Percentiles rank a stretch among this genome's conserved stretches.
Conservation (phyloP, 2,329 filamentous ascomycete species). For the Penicillium sp. region DNA sequence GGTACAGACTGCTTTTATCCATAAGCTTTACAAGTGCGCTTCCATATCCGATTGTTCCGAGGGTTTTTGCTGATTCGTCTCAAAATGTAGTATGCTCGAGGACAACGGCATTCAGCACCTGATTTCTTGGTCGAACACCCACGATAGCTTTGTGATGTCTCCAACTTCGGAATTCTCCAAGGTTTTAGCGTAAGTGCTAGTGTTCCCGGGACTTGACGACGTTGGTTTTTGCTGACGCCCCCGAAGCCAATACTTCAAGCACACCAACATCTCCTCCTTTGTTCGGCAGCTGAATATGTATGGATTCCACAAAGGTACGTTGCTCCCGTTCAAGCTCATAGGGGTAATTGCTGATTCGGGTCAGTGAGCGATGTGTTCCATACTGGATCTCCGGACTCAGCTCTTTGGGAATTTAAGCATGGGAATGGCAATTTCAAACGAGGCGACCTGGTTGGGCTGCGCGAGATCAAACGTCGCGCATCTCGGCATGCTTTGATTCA, state of each 20-base stretch:
- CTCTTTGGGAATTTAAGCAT: slow-evolving; percentile 98
- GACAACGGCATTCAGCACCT: slow-evolving; percentile 89
- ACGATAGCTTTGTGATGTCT: slow-evolving; percentile 98
- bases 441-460: slow-evolving; percentile 83
- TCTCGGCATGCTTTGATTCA: slow-evolving; percentile 92
- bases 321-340: neutral
- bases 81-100: slow-evolving; percentile 78
- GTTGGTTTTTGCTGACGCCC: slow-evolving; percentile 25
- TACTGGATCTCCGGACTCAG: slow-evolving; percentile 87
- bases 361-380: slow-evolving; percentile 97
- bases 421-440: slow-evolving; percentile 96
- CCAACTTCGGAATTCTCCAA: slow-evolving; percentile 97
- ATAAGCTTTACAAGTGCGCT: slow-evolving; percentile 94
- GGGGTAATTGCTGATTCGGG: slow-evolving; percentile 7
- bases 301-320: slow-evolving; percentile 92
- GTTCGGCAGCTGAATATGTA: slow-evolving; percentile 99
- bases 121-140: slow-evolving; percentile 91
- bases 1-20: slow-evolving; percentile 97
- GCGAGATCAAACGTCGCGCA: slow-evolving; percentile 93
- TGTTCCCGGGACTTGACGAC: neutral
- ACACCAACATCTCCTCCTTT: slow-evolving; percentile 98
- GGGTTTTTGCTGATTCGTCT: neutral
- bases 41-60: neutral
- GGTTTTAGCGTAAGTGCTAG: slow-evolving; percentile 78
- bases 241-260: slow-evolving; percentile 93